phyloP scores from a whole-genome alignment of 2,329 filamentous ascomycete species.

The Microsporum canis region DNA sequence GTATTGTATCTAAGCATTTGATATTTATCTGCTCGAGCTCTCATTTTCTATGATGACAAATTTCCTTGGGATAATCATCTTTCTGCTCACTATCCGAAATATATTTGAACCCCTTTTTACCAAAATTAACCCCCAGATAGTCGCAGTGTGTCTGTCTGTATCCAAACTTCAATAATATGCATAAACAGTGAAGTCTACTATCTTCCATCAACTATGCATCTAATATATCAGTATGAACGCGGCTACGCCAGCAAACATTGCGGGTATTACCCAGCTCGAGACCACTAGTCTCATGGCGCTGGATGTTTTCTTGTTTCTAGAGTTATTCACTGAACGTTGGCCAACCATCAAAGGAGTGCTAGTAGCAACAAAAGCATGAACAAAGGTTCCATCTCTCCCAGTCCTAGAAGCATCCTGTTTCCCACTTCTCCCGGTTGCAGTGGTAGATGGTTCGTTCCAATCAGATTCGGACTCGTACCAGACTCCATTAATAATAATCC shows the following conservation, averaged over 20 bases:
- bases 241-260: neutral
- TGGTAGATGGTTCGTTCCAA: slow-evolving; percentile 17
- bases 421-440: neutral
- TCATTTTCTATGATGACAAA: neutral
- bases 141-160: neutral
- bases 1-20: slow-evolving; percentile 1
- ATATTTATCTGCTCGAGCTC: neutral
- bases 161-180: neutral
- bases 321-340: neutral
- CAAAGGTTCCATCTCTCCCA: neutral
- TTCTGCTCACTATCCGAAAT: neutral
- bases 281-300: neutral
- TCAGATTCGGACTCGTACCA: slow-evolving; percentile 36
- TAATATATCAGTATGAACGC: neutral
- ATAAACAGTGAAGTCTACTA: neutral
- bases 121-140: neutral
- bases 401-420: neutral
- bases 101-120: neutral
- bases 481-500: slow-evolving; percentile 50
- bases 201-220: neutral
- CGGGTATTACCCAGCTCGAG: neutral
- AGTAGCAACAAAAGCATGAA: neutral
- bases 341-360: neutral
- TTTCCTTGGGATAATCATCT: neutral
- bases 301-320: neutral